Conservation (phyloP, 805 yeast genomes). For the Sugiyamaella americana region DNA sequence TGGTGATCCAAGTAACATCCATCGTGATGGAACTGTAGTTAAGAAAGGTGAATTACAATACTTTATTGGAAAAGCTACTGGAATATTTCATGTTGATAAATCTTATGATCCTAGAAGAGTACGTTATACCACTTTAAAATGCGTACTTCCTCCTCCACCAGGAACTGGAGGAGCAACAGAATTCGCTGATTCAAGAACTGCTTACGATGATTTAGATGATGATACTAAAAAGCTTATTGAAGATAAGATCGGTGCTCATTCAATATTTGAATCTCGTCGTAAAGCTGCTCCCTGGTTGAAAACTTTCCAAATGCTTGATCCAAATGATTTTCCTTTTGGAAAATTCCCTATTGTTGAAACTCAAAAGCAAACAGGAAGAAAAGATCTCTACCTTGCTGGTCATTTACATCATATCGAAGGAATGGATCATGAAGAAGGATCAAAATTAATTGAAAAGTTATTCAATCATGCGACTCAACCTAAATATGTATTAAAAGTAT, state of each 20-base stretch:
- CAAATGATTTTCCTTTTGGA: constrained; percentile 8
- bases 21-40: constrained; percentile 8
- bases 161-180: constrained; percentile 12
- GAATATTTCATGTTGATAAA: constrained; percentile 11
- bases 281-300: constrained; percentile 11
- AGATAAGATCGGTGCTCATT: constrained; percentile 7
- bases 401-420: constrained; percentile 11
- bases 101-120: constrained; percentile 9
- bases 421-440: constrained; percentile 9
- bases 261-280: constrained; percentile 10
- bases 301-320: constrained; percentile 11
- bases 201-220: constrained; percentile 11
- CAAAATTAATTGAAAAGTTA: constrained; percentile 8
- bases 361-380: constrained; percentile 8
- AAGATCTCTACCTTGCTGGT: constrained; percentile 10
- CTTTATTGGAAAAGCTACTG: constrained; percentile 11
- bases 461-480: constrained; percentile 9
- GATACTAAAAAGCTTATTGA: constrained; percentile 8
- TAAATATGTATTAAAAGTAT: constrained; percentile 6
- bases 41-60: constrained; percentile 11
- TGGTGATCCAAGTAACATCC: constrained; percentile 13
- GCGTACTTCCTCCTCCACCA: constrained; percentile 5
- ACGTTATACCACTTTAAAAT: constrained; percentile 10
- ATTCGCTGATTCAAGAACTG: constrained; percentile 10
- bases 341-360: constrained; percentile 11